Base-by-base conservation (phyloP, 257 asterid genomes). In the Fraxinus excelsior region DNA sequence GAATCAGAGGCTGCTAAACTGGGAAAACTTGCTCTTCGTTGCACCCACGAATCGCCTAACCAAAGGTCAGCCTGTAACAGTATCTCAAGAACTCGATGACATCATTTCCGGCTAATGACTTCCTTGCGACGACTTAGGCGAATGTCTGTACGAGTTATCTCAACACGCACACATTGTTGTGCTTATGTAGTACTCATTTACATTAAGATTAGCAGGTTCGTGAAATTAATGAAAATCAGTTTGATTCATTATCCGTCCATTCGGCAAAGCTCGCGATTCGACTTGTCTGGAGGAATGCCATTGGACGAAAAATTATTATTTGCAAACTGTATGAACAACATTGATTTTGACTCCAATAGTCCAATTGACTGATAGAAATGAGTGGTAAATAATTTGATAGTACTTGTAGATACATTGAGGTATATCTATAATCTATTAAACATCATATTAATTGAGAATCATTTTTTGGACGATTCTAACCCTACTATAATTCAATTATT, bases 1-100 rank as follows among this genome's bases (percentile, higher is more conserved):
- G 97, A 92, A 81, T 82, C 84, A 0, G 98, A 94, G 87, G 98
- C 96, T 19, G 80, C 92, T 62, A 86, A 90, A 85, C 87, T 94
- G 2, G 95, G 94, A 38, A 94, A 94, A 80, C 76, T 94, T 11
- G 97, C 98, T 34, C 87, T 84, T 64, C 93, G 90, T 69, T 94
- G 98, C 94, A 92, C 97, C 0, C 91, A 90, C 0, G 98, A 92
- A 37, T 84, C 74, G 37, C 94, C 97, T 3, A 69, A 82, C 66
- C 91, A 69, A 51, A 91, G 98, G 86, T 97, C 97, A 5, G 85
- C 84, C 28, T 51, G 90, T 83, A 49, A 37, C 82, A 0, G 87
- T 94, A 76, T 87, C 90, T 90, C 91, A 82, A 80, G 95, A 87
- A 80, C 81, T 94, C 78, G 79, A 89, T 56, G 83, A 70, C 67